Percentiles rank a stretch among this genome's conserved stretches.
Evolutionary conservation across 768 basidiomycete genomes (phyloP).

Genomic region (Trametes cubensis): DNA sequence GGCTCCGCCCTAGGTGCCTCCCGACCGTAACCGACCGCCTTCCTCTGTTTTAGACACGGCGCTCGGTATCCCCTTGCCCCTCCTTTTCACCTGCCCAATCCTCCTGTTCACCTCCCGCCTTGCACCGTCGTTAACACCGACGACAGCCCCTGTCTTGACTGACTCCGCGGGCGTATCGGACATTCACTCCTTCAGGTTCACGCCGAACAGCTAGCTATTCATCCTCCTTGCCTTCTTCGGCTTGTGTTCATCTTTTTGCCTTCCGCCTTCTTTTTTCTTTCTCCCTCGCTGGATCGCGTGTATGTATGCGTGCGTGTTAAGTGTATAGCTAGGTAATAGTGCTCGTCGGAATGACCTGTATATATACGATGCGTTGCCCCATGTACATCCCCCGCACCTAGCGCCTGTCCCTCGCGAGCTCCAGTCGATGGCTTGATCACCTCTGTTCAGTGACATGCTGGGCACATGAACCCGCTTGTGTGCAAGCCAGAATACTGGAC

Average conservation of each 20-base stretch:
- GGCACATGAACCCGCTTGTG: too few relatives aligned
- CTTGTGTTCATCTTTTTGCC: background rate
- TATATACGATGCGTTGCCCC: background rate
- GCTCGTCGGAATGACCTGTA: slow-evolving; percentile 9
- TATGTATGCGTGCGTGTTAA: slow-evolving; percentile 2
- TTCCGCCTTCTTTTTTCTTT: background rate
- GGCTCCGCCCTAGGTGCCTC: background rate
- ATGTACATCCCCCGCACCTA: background rate
- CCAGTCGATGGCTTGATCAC: too few relatives aligned
- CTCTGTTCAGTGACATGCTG: too few relatives aligned
- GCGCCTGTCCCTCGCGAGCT: too few relatives aligned
- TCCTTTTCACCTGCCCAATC: background rate
- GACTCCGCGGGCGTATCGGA: background rate
- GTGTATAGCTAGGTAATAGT: slow-evolving; percentile 24
- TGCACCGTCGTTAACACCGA: background rate
- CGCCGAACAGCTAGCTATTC: too few relatives aligned
- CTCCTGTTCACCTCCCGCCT: background rate
- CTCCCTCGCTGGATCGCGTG: background rate
- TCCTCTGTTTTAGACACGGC: background rate
- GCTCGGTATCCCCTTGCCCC: background rate
- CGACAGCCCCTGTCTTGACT: background rate
- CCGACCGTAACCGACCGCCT: background rate
- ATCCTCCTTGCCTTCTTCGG: too few relatives aligned
- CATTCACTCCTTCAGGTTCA: background rate
- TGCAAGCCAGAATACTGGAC: too few relatives aligned